Conservation (phyloP, 106 monocot genomes). For the Xerophyta viscosa region DNA sequence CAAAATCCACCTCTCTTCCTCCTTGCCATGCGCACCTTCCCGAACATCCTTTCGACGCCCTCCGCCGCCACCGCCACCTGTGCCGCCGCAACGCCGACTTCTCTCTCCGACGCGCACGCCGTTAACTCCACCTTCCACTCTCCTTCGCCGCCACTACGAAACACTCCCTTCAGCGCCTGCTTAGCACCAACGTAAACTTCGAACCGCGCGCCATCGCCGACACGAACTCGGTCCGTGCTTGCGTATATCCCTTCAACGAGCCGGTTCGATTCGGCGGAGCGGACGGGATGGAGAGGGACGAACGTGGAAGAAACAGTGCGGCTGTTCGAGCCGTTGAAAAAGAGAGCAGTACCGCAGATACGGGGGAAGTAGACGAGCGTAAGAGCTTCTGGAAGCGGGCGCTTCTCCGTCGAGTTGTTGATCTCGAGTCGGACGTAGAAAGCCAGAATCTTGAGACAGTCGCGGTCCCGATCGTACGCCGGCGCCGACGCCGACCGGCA, state of each 20-base stretch:
- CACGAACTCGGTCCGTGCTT: constrained; percentile 40
- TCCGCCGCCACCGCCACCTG: constrained; percentile 21
- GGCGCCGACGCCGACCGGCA: constrained; percentile 11
- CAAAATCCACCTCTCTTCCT: constrained; percentile 13
- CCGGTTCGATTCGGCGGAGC: constrained; percentile 15
- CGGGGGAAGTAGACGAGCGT: constrained; percentile 61
- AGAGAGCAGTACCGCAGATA: constrained; percentile 21
- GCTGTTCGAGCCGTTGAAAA: constrained; percentile 41
- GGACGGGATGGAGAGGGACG: constrained; percentile 34
- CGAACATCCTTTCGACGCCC: constrained; percentile 12
- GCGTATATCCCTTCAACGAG: constrained; percentile 29
- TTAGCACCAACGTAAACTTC: constrained; percentile 44
- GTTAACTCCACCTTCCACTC: constrained; percentile 36
- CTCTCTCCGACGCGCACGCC: constrained; percentile 9
- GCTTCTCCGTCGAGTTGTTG: not conserved
- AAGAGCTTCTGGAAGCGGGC: constrained; percentile 19
- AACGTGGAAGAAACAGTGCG: constrained; percentile 19
- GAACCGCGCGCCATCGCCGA: constrained; percentile 34
- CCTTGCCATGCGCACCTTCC: constrained; percentile 13
- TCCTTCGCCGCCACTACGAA: constrained; percentile 9
- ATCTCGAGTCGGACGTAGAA: constrained; percentile 39
- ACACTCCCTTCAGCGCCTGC: constrained; percentile 39
- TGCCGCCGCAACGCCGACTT: not conserved
- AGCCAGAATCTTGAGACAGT: constrained; percentile 29
- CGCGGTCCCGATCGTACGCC: not conserved